Evolutionary conservation across 371 early-diverging fungal species (phyloP), one percentile per base, ranked within the genome.

Genomic region (Mortierella polycephala): DNA sequence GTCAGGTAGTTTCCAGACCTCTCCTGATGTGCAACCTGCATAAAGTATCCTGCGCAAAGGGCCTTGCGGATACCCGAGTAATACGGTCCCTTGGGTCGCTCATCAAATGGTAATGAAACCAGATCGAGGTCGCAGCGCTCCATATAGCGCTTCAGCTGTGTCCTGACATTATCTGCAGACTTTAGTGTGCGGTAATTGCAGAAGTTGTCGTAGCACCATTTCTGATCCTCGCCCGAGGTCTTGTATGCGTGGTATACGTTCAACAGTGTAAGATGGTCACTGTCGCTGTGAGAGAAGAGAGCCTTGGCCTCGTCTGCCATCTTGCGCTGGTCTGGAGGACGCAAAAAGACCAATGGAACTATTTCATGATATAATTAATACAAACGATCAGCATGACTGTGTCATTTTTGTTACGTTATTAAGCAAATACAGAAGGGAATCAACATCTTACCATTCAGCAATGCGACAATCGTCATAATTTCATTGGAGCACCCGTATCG

Each of bases 21-120:
- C 68, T 97, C 96, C 58, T 94, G 81, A 82, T 98, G 96, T 1
- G 97, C 99, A 0, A 94, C 96, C 81, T 98, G 98, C 99, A 98
- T 98, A 81, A 98, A 98, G 87, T 93, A 98, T 20, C 98, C 98
- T 13, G 94, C 84, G 0, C 90, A 82, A 67, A 99, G 81, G 1
- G 98, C 96, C 75, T 89, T 88, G 62, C 97, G 89, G 62, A 98
- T 96, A 57, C 93, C 94, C 23, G 82, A 83, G 75, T 95, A 96
- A 57, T 95, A 96, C 11, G 71, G 64, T 20, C 80, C 80, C 54
- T 64, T 73, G 11, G 85, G 77, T 62, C 87, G 84, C 67, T 91
- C 90, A 47, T 90, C 90, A 75, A 93, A 93, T n/a, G 87, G 80
- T 30, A 92, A 92, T 0, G 93, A 92, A 8, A 91, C 82, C 53